Evolutionary conservation across 306 rosid species (phyloP).

Genomic region (Citrullus colocynthis): DNA sequence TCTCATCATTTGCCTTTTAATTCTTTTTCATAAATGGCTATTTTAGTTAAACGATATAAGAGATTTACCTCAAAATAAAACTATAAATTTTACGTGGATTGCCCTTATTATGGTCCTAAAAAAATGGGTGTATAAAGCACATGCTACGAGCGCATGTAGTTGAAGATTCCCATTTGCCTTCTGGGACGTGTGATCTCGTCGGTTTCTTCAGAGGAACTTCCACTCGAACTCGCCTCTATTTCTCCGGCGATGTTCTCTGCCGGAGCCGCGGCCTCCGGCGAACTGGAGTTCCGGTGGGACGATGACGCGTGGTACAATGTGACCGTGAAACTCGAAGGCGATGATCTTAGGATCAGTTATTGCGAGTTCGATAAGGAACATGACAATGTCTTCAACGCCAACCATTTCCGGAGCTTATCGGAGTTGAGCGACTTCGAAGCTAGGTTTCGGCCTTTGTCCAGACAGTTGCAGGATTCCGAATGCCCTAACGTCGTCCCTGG

Average conservation of each 20-base stretch:
- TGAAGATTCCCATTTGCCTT: no score
- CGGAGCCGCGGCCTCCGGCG: neutral
- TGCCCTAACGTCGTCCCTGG: slow-evolving; percentile 12
- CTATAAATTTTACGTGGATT: no score
- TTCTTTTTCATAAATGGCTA: no score
- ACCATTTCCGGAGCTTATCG: slow-evolving; percentile 3
- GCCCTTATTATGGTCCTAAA: no score
- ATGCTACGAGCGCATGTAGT: no score
- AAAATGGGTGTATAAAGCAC: no score
- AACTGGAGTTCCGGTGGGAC: slow-evolving; percentile 15
- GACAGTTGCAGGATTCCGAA: slow-evolving; percentile 33
- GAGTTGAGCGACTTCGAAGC: slow-evolving; percentile 15
- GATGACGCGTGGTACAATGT: slow-evolving; percentile 39
- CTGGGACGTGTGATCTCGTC: no score
- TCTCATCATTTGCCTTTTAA: no score
- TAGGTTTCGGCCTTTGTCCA: slow-evolving; percentile 25
- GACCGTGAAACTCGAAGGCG: slow-evolving; percentile 9
- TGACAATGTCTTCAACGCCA: slow-evolving; percentile 1
- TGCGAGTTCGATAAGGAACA: slow-evolving; percentile 9
- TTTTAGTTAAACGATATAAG: no score
- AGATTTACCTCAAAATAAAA: no score
- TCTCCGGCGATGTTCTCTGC: slow-evolving; percentile 1
- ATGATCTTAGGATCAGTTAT: slow-evolving; percentile 16
- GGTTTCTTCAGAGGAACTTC: no score
- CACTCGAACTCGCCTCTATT: neutral